phyloP scores from a whole-genome alignment of 2,329 filamentous ascomycete genomes.

The Colletotrichum lindemuthianum region DNA sequence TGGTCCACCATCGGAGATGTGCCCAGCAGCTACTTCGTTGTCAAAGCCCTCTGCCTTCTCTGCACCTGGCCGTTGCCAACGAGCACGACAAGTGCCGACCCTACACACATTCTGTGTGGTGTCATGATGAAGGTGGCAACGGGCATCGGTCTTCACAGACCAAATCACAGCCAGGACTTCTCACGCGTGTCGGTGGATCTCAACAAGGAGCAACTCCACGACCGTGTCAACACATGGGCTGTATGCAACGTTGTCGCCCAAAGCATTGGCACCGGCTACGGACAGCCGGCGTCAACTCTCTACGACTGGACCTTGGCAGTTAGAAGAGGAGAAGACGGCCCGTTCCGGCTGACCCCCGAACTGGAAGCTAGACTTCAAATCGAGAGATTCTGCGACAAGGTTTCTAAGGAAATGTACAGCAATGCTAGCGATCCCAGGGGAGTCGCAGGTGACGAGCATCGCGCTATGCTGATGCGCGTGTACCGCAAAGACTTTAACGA shows the following conservation, averaged over 20 bases:
- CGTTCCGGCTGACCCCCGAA: slow-evolving; percentile 68
- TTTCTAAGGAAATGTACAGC: slow-evolving; percentile 82
- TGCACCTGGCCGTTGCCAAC: slow-evolving; percentile 87
- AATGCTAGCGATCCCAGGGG: slow-evolving; percentile 79
- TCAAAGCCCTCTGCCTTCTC: slow-evolving; percentile 82
- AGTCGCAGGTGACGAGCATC: slow-evolving; percentile 73
- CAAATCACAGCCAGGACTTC: slow-evolving; percentile 85
- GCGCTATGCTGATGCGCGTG: slow-evolving; percentile 73
- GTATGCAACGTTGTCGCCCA: slow-evolving; percentile 88
- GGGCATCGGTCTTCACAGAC: slow-evolving; percentile 83
- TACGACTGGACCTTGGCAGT: slow-evolving; percentile 79
- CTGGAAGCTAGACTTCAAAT: slow-evolving; percentile 76
- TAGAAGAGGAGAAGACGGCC: slow-evolving; percentile 67
- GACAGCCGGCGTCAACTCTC: slow-evolving; percentile 80
- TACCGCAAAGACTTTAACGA: slow-evolving; percentile 73
- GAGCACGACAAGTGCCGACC: slow-evolving; percentile 82
- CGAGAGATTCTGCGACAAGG: slow-evolving; percentile 80
- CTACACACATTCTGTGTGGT: slow-evolving; percentile 83
- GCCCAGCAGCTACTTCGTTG: slow-evolving; percentile 81
- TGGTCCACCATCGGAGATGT: slow-evolving; percentile 83
- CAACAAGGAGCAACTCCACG: slow-evolving; percentile 81
- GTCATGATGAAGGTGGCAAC: slow-evolving; percentile 90
- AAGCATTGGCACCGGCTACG: slow-evolving; percentile 83
- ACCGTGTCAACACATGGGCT: slow-evolving; percentile 84
- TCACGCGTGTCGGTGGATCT: slow-evolving; percentile 79